Evolutionary conservation across 768 basidiomycete genomes (phyloP).

Genomic region (Tubosaeta sp.): DNA sequence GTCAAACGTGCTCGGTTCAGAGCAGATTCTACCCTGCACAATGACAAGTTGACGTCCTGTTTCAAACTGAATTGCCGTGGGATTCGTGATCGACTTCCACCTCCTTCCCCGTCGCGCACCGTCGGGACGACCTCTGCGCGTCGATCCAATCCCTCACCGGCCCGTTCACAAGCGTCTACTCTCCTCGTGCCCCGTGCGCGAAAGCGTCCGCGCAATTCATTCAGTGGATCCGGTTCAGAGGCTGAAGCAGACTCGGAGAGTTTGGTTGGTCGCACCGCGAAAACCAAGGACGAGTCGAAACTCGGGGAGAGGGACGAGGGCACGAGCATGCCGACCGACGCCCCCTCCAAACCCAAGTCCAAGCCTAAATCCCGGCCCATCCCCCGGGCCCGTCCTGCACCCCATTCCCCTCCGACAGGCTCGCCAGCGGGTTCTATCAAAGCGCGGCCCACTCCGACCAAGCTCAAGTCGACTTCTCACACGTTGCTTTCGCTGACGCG

Average conservation of each 20-base stretch:
- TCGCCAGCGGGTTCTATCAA: not conserved
- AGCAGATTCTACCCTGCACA: slow-evolving; percentile 58
- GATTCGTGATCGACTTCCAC: slow-evolving; percentile 23
- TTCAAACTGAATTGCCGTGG: slow-evolving; percentile 51
- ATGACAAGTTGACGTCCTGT: slow-evolving; percentile 70
- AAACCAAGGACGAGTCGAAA: slow-evolving; percentile 7
- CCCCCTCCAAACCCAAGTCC: slow-evolving; percentile 9
- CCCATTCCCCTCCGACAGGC: slow-evolving; percentile 4
- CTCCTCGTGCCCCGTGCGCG: slow-evolving; percentile 11
- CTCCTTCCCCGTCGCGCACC: slow-evolving; percentile 3
- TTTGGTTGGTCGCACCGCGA: slow-evolving; percentile 2
- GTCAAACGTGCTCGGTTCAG: slow-evolving; percentile 73
- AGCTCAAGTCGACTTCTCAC: slow-evolving; percentile 17
- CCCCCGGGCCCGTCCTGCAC: slow-evolving; percentile 2
- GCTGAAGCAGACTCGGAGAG: slow-evolving; percentile 14
- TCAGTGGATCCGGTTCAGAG: slow-evolving; percentile 20
- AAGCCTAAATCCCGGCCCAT: slow-evolving; percentile 15
- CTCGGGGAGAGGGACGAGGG: not conserved
- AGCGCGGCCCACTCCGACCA: not conserved
- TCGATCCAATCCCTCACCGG: slow-evolving; percentile 22
- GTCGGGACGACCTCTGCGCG: slow-evolving; percentile 14
- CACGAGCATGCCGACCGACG: slow-evolving; percentile 10
- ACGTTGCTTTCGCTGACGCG: slow-evolving; percentile 22
- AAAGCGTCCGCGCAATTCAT: slow-evolving; percentile 23
- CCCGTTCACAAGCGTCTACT: slow-evolving; percentile 16